Percentiles rank a stretch among this genome's conserved stretches.
Evolutionary conservation across 306 rosid genomes (phyloP).

Genomic region (Prunus mira): DNA sequence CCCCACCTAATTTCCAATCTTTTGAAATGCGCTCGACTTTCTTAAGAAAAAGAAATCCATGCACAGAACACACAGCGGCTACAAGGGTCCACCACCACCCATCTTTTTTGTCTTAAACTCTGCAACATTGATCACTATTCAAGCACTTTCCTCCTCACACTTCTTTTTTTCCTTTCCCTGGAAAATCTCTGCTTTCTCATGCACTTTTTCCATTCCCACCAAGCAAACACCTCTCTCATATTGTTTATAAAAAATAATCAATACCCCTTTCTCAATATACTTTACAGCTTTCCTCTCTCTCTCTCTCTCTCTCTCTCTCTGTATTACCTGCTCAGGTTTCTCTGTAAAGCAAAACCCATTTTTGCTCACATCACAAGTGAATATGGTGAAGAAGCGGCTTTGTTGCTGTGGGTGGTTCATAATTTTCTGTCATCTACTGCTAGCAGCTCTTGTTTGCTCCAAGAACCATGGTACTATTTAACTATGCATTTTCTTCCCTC

Average conservation of each 20-base stretch:
- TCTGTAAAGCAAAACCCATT: slow-evolving; percentile 28
- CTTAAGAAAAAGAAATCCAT: background rate
- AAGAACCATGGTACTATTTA: slow-evolving; percentile 58
- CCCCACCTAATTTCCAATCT: background rate
- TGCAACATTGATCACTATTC: slow-evolving; percentile 28
- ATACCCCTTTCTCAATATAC: slow-evolving; percentile 6
- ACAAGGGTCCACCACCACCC: slow-evolving; percentile 49
- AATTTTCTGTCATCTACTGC: slow-evolving; percentile 36
- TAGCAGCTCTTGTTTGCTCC: slow-evolving; percentile 60
- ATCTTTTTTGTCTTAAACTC: slow-evolving; percentile 38
- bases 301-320: background rate
- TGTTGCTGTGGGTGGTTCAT: slow-evolving; percentile 26
- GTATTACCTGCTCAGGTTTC: slow-evolving; percentile 5
- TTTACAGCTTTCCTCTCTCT: slow-evolving; percentile 14
- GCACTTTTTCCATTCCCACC: slow-evolving; percentile 9
- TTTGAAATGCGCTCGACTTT: slow-evolving; percentile 24
- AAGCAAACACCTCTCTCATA: slow-evolving; percentile 12
- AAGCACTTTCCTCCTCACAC: slow-evolving; percentile 28
- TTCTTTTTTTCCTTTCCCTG: background rate
- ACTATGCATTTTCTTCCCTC: background rate
- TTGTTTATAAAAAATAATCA: background rate
- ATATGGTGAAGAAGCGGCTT: slow-evolving; percentile 49
- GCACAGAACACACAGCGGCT: slow-evolving; percentile 50
- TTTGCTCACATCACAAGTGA: slow-evolving; percentile 15
- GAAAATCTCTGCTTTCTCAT: slow-evolving; percentile 1